Evolutionary conservation across 208 protist species (phyloP), one percentile per base, ranked within the genome.

Genomic region (Eutreptiella sp.): DNA sequence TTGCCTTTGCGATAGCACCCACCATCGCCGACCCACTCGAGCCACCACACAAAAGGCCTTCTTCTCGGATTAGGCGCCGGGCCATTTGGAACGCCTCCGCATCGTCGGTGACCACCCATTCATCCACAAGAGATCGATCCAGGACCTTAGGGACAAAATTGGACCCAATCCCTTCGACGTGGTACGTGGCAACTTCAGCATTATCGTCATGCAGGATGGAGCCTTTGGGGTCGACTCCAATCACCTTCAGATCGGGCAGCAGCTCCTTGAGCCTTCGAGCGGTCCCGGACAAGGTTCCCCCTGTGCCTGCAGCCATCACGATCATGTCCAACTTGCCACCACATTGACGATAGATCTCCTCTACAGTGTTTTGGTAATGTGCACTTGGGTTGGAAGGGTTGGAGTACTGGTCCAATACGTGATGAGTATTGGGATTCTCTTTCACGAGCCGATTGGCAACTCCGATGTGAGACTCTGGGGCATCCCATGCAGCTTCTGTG

Each of bases 91-190:
- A 94, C 27, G 92, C 94, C 46, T 92, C 83, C 59, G 83, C 70
- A 65, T 98, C 94, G 4, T 74, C 57, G 11, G 78, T 86, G 77
- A 97, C 97, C 24, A 95, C 65, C 92, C 92, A 97, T 35, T 72
- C 27, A 63, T 96, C 90, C 24, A 96, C 80, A 46, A 87, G 76
- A 31, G 77, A 31, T 32, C 83, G 76, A 46, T 92, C 87, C 63
- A 94, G 85, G 39, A 97, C 93, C n/a, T 82, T 74, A 26, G 93
- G 93, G 11, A 98, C 84, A 72, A 97, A 97, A 76, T 97, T 94
- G 72, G 97, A 97, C 48, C 95, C 95, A 67, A 97, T 97, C 58
- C 95, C 95, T 76, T 98, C 92, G 5, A 98, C 91, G 41, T 94
- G 72, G 70, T 96, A 96, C 26, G 83, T 45, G 34, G 34, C 57